phyloP scores from a whole-genome alignment of 441 rosid species.

The Aquilaria agallochum region DNA sequence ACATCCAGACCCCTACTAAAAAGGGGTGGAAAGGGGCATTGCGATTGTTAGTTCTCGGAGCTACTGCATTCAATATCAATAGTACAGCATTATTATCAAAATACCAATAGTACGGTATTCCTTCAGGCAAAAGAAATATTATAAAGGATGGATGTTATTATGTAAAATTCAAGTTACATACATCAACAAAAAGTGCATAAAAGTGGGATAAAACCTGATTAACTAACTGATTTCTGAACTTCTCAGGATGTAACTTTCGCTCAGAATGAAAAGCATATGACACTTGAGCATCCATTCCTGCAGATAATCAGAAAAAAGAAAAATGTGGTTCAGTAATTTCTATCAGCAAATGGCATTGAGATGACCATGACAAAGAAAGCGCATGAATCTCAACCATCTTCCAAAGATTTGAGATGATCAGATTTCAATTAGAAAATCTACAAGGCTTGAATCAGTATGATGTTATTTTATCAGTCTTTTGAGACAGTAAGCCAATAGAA shows the following conservation, averaged over 20 bases:
- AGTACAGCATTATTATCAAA: not conserved
- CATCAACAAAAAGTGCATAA: not conserved
- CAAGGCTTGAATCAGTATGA: no score
- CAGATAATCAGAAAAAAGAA: conserved; percentile 14
- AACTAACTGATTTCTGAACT: conserved; percentile 80
- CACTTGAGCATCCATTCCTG: conserved; percentile 98
- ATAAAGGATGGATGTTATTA: not conserved
- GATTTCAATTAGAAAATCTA: no score
- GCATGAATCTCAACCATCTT: conserved; percentile 1
- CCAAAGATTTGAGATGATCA: not conserved
- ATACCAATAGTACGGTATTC: no score
- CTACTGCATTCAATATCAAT: not conserved
- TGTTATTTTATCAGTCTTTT: no score
- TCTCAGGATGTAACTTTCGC: conserved; percentile 87
- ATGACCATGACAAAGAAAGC: conserved; percentile 2
- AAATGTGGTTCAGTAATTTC: no score
- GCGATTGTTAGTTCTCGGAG: no score
- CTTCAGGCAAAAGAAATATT: no score
- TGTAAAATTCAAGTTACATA: conserved; percentile 2
- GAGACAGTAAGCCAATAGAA: not conserved
- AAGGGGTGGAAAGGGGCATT: no score
- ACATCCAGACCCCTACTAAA: no score
- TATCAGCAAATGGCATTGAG: not conserved
- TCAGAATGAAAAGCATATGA: conserved; percentile 98
- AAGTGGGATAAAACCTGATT: conserved; percentile 65